Evolutionary conservation across 352 stramenopile genomes (phyloP).

Genomic region (Paralagenidium karlingii): DNA sequence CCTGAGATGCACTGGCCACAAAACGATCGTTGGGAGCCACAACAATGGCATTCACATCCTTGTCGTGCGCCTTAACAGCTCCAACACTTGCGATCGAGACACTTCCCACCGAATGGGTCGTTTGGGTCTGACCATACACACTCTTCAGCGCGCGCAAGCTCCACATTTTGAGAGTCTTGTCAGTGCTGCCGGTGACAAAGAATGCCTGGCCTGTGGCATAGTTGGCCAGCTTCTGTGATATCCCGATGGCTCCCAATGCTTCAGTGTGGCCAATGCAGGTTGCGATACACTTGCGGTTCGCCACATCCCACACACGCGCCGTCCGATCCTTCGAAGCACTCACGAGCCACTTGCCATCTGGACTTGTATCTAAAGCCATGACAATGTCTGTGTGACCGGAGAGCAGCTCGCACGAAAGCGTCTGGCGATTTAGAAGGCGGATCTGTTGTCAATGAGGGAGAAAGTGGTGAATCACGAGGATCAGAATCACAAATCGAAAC

Average conservation of each 20-base stretch:
- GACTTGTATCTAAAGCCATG: conserved; percentile 89
- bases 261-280: conserved; percentile 91
- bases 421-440: conserved; percentile 86
- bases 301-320: conserved; percentile 85
- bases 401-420: conserved; percentile 90
- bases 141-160: conserved; percentile 66
- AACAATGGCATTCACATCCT: conserved; percentile 94
- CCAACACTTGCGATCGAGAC: conserved; percentile 37
- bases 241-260: conserved; percentile 84
- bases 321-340: conserved; percentile 93
- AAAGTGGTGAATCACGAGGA: neutral
- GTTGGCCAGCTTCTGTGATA: conserved; percentile 79
- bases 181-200: conserved; percentile 92
- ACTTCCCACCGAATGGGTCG: conserved; percentile 20
- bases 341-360: conserved; percentile 81
- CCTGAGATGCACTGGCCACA: conserved; percentile 94
- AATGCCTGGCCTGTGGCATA: conserved; percentile 82
- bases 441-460: conserved; percentile 73
- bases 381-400: conserved; percentile 97
- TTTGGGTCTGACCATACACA: conserved; percentile 17
- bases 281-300: conserved; percentile 62
- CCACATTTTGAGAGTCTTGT: conserved; percentile 98
- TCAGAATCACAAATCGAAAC: conserved; percentile 6
- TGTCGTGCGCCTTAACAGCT: conserved; percentile 85
- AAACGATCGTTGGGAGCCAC: conserved; percentile 96